Evolutionary conservation across 495 filamentous ascomycete species (phyloP), one percentile per base, ranked within the genome.

Genomic region (Xylaria longipes): DNA sequence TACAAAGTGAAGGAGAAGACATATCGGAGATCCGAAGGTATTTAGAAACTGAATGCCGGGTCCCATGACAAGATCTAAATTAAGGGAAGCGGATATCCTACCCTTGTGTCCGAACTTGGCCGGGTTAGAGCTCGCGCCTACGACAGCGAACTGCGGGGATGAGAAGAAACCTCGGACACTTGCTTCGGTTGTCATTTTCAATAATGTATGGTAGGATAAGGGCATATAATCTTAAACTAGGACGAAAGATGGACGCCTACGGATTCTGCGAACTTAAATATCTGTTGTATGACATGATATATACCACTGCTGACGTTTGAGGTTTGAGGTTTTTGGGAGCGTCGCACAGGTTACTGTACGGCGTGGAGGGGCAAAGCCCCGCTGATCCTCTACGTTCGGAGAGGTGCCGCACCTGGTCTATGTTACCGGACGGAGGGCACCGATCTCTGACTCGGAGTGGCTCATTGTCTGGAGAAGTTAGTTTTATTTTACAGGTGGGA

Each of bases 81-180:
- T 43, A 63, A 58, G 3, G 22, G 37, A 63, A 27, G 11, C 35
- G 22, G 60, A 63, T 54, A 39, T 65, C 84, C 60, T 79, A 93
- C 94, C 88, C 84, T 95, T 95, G 83, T 97, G 93, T n/a, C 96
- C 96, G 78, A 91, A 98, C 79, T 97, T 97, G 71, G 84, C 81
- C 61, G 92, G 82, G 80, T 96, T 93, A 56, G 90, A 91, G 82
- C 91, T 93, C 6, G 96, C 96, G 71, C 95, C 95, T 45, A 95
- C 94, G 52, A 99, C 95, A 64, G 95, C 95, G 78, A 94, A 99
- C 73, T 87, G 85, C 43, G 92, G 87, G 22, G 92, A 92, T 33
- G 87, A 86, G 86, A 99, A 97, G 87, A 99, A 98, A 11, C 86
- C 84, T 68, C 88, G 88, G 56, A 94, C 90, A 37, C 89, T 85